Conservation (phyloP, 345 rosid species). For the Hibiscus tridactylites region DNA sequence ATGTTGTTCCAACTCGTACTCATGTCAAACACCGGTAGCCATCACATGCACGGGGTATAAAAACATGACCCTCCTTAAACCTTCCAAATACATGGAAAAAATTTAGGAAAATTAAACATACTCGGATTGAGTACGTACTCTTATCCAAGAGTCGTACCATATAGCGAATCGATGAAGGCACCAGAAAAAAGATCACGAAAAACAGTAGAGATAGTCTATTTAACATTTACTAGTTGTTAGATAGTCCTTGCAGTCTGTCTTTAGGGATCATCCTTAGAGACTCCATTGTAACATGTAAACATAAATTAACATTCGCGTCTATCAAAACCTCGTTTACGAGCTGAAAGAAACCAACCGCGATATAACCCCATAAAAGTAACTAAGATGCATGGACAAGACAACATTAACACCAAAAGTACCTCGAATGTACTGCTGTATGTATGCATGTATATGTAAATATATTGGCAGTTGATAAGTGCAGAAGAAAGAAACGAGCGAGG, state of each 20-base stretch:
- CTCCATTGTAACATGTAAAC: constrained; percentile 8
- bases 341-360: constrained; percentile 13
- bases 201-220: background rate
- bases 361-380: constrained; percentile 19
- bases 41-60: too few species aligned
- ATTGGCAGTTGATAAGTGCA: constrained; percentile 21
- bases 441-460: constrained; percentile 17
- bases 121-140: too few species aligned
- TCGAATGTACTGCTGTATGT: constrained; percentile 23
- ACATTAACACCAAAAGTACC: constrained; percentile 27
- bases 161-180: too few species aligned
- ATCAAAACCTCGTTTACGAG: constrained; percentile 25
- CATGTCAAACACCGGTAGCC: too few species aligned
- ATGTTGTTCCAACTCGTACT: too few species aligned
- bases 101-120: too few species aligned
- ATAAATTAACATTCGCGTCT: constrained; percentile 30
- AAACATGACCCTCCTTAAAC: too few species aligned
- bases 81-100: too few species aligned
- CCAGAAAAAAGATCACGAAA: background rate
- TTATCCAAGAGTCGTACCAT: too few species aligned
- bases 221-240: constrained; percentile 16
- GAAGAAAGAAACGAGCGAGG: constrained; percentile 16
- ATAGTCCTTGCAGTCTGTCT: background rate
- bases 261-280: constrained; percentile 11
- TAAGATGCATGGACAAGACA: constrained; percentile 8